Evolutionary conservation across 2,329 filamentous ascomycete genomes (phyloP).

Genomic region (Dactylellina parvicollis): DNA sequence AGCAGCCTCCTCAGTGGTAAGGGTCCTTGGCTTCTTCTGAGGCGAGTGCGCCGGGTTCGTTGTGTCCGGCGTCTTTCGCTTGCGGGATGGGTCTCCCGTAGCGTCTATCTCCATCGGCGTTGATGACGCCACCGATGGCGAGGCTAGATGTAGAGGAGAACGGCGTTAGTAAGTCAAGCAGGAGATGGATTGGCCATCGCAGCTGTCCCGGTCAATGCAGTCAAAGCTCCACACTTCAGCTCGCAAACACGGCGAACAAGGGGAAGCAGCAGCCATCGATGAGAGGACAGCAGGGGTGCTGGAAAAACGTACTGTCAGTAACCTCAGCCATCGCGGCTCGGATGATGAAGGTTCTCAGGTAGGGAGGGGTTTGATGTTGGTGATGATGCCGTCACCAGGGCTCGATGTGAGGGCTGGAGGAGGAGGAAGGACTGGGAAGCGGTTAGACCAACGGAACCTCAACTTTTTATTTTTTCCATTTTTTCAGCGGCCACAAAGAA

Average conservation of each 20-base stretch:
- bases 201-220: slow-evolving; percentile 1
- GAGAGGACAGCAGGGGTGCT: neutral
- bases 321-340: slow-evolving; percentile 20
- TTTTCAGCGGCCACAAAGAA: slow-evolving; percentile 20
- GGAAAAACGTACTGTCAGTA: slow-evolving; percentile 3
- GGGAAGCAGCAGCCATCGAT: neutral
- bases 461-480: neutral
- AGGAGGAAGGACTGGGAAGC: neutral
- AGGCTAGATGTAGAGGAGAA: neutral
- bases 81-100: neutral
- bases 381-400: neutral
- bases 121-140: neutral
- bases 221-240: slow-evolving; percentile 18
- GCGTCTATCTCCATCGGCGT: neutral
- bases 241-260: neutral
- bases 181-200: neutral
- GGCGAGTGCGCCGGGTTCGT: neutral
- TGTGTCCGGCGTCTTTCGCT: slow-evolving; percentile 20
- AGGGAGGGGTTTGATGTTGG: neutral
- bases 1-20: neutral
- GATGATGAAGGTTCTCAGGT: neutral
- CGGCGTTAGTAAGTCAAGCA: neutral
- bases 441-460: neutral
- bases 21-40: slow-evolving; percentile 8
- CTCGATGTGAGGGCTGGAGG: slow-evolving; percentile 11